phyloP scores from a whole-genome alignment of 2,329 filamentous ascomycete genomes.

The Diaporthe sp. region DNA sequence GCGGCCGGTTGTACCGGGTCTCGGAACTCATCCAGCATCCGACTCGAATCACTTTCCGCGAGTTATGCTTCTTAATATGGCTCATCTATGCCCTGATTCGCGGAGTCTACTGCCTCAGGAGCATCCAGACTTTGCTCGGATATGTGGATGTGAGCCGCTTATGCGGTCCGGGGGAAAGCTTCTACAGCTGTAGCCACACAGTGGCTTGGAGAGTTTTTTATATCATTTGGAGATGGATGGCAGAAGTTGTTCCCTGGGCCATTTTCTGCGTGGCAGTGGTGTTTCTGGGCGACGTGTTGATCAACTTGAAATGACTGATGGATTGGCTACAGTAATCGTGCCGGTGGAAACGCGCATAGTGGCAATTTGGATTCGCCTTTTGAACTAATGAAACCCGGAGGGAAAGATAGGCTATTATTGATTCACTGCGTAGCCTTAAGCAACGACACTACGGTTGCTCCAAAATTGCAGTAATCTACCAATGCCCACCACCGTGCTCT shows the following conservation, averaged over 20 bases:
- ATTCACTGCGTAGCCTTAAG: not conserved
- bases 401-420: rapidly evolving
- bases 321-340: not conserved
- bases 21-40: constrained; percentile 36
- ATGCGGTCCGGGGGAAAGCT: constrained; percentile 17
- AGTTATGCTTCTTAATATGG: constrained; percentile 30
- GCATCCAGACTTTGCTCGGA: not conserved
- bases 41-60: constrained; percentile 33
- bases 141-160: constrained; percentile 22
- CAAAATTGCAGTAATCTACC: not conserved
- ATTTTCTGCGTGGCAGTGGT: constrained; percentile 25
- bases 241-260: constrained; percentile 36
- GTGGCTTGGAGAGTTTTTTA: constrained; percentile 10
- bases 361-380: not conserved
- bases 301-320: not conserved
- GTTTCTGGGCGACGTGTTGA: constrained; percentile 36
- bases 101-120: constrained; percentile 12
- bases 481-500: not conserved
- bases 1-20: constrained; percentile 32
- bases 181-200: not conserved
- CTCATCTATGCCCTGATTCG: constrained; percentile 29
- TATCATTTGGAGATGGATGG: constrained; percentile 11
- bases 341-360: not conserved
- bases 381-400: not conserved
- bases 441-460: not conserved